Conservation (phyloP, 768 basidiomycete species). For the Panaeolus papilionaceus region DNA sequence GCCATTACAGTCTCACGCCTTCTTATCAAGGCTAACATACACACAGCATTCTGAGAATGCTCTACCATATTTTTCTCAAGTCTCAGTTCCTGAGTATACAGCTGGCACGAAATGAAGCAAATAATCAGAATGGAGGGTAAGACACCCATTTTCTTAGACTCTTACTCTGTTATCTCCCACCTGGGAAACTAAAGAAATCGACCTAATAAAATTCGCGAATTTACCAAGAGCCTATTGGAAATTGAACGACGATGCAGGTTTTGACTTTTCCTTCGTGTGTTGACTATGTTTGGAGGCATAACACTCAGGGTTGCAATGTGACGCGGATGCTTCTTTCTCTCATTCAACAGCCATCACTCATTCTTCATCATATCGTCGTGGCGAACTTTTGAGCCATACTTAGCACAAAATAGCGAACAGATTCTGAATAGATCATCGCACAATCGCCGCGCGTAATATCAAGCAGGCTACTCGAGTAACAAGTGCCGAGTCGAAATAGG, state of each 20-base stretch:
- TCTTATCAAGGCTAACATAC: not conserved
- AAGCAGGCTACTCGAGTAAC: not conserved
- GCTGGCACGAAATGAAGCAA: not conserved
- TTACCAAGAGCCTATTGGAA: too few species aligned
- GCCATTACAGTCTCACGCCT: not conserved
- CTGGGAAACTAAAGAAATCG: too few species aligned
- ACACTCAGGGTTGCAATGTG: constrained; percentile 1
- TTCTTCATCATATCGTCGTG: not conserved
- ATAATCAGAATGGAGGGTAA: too few species aligned
- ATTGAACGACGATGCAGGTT: not conserved
- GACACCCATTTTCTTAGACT: too few species aligned
- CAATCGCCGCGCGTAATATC: not conserved
- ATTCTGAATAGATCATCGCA: not conserved
- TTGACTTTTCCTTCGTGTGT: not conserved
- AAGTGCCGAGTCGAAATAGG: constrained; percentile 6
- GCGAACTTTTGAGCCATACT: constrained; percentile 2
- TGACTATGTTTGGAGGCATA: not conserved
- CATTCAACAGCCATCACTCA: not conserved
- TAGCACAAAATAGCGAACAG: not conserved
- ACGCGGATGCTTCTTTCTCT: constrained; percentile 1
- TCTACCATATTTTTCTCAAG: not conserved
- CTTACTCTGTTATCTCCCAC: too few species aligned
- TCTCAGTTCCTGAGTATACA: not conserved
- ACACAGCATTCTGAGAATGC: not conserved
- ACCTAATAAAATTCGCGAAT: too few species aligned